These are phyloP conservation scores for Geotrichum armillariae DNA, from an alignment of 1,139 yeast species.

Conservation along the genomic window DNA sequence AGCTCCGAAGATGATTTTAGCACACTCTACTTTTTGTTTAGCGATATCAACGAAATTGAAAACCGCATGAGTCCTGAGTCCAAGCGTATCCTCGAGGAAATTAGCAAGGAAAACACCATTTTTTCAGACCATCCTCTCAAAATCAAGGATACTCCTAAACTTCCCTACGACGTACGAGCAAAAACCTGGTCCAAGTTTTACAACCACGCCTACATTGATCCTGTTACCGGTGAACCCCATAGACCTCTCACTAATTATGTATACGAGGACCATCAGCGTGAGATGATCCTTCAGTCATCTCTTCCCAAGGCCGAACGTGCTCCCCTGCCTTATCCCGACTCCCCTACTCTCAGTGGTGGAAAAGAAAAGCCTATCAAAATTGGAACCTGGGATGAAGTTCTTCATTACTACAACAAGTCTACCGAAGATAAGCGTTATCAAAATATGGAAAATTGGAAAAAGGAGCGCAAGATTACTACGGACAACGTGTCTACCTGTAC, in stretches of 20 bases:
- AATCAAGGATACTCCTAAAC: constrained; percentile 32
- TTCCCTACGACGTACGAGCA: constrained; percentile 47
- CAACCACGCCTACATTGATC: constrained; percentile 38
- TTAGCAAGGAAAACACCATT: constrained; percentile 37
- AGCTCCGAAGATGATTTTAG: constrained; percentile 79
- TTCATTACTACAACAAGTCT: constrained; percentile 18
- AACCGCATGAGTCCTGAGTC: constrained; percentile 74
- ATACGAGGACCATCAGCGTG: constrained; percentile 33
- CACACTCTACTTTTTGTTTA: constrained; percentile 68
- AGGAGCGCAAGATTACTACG: constrained; percentile 18
- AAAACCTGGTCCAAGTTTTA: constrained; percentile 40
- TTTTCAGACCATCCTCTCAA: constrained; percentile 32
- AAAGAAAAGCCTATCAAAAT: constrained; percentile 6
- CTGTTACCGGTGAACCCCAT: constrained; percentile 33
- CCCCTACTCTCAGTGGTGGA: constrained; percentile 13
- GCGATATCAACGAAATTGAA: constrained; percentile 60
- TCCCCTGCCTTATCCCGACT: constrained; percentile 33
- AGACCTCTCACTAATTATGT: constrained; percentile 36
- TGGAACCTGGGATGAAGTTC: constrained; percentile 19
- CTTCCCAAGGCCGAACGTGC: constrained; percentile 32
- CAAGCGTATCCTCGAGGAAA: constrained; percentile 59
- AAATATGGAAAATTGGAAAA: constrained; percentile 13
- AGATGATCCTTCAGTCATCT: constrained; percentile 27
- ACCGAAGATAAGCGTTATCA: constrained; percentile 8
- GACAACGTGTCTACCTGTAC: constrained; percentile 46